These are phyloP conservation scores for Trapa bicornis DNA, from an alignment of 345 rosid species.

Conservation along the genomic window DNA sequence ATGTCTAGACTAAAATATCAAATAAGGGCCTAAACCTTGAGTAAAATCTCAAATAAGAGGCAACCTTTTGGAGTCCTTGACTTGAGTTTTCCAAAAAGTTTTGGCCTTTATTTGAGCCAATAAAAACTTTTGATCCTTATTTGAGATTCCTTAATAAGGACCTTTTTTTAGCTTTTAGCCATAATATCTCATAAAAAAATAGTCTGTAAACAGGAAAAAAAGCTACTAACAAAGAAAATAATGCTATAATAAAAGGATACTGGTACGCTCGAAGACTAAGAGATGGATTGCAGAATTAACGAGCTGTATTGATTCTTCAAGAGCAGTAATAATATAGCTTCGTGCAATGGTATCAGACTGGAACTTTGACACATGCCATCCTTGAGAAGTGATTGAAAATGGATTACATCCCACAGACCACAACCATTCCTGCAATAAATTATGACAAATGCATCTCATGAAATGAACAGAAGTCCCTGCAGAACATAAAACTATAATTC, in stretches of 20 bases:
- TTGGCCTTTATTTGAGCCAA: too few relatives aligned
- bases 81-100: too few relatives aligned
- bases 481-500: neutral
- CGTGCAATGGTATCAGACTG: slow-evolving; percentile 87
- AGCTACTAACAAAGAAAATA: neutral
- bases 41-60: too few relatives aligned
- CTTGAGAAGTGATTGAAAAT: slow-evolving; percentile 69
- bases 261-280: slow-evolving; percentile 71
- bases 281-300: slow-evolving; percentile 77
- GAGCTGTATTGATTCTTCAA: slow-evolving; percentile 75
- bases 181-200: too few relatives aligned
- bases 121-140: too few relatives aligned
- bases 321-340: slow-evolving; percentile 75
- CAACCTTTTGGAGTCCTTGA: too few relatives aligned
- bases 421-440: slow-evolving; percentile 71
- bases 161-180: too few relatives aligned
- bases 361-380: slow-evolving; percentile 81
- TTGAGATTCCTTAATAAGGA: too few relatives aligned
- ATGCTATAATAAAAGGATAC: slow-evolving; percentile 52
- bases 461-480: neutral
- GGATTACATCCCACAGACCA: slow-evolving; percentile 98
- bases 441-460: neutral
- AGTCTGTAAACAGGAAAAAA: neutral
- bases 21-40: neutral
- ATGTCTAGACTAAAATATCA: neutral